Evolutionary conservation across 2,329 filamentous ascomycete genomes (phyloP).

Genomic region (Scedosporium minutisporum): DNA sequence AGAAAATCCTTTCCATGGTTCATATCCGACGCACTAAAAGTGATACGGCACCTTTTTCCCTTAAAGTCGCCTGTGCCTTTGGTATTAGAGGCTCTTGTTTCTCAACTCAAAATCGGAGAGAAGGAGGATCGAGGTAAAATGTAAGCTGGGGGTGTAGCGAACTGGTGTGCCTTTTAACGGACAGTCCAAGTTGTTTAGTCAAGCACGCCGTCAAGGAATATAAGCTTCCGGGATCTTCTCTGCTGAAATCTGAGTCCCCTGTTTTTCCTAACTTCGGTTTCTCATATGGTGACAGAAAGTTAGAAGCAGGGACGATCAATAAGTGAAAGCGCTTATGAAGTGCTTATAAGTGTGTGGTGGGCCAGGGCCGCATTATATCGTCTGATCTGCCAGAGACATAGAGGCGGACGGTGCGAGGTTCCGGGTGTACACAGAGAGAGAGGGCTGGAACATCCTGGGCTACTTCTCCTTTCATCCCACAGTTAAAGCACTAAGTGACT

Average conservation of each 20-base stretch:
- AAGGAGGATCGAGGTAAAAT: not conserved
- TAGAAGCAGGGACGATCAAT: slow-evolving; percentile 5
- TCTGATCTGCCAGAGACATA: slow-evolving; percentile 7
- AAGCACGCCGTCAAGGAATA: slow-evolving; percentile 7
- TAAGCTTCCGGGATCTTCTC: slow-evolving; percentile 19
- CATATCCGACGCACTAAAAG: not conserved
- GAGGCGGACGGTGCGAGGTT: slow-evolving; percentile 2
- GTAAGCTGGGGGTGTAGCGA: not conserved
- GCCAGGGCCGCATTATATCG: slow-evolving; percentile 7
- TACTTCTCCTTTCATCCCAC: slow-evolving; percentile 28
- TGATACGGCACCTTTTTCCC: slow-evolving; percentile 1
- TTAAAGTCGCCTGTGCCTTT: not conserved
- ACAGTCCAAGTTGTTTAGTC: not conserved
- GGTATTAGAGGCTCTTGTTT: not conserved
- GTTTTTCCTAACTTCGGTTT: slow-evolving; percentile 1
- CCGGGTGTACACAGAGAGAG: slow-evolving; percentile 14
- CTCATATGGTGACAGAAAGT: not conserved
- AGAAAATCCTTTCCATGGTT: not conserved
- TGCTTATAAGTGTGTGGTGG: slow-evolving; percentile 19
- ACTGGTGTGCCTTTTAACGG: not conserved
- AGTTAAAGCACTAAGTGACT: slow-evolving; percentile 38
- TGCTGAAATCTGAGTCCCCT: slow-evolving; percentile 20
- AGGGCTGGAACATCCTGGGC: slow-evolving; percentile 18
- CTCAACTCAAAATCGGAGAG: not conserved
- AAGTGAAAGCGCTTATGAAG: slow-evolving; percentile 16